Conservation (phyloP, 768 basidiomycete genomes). For the Tulasnella sp. region DNA sequence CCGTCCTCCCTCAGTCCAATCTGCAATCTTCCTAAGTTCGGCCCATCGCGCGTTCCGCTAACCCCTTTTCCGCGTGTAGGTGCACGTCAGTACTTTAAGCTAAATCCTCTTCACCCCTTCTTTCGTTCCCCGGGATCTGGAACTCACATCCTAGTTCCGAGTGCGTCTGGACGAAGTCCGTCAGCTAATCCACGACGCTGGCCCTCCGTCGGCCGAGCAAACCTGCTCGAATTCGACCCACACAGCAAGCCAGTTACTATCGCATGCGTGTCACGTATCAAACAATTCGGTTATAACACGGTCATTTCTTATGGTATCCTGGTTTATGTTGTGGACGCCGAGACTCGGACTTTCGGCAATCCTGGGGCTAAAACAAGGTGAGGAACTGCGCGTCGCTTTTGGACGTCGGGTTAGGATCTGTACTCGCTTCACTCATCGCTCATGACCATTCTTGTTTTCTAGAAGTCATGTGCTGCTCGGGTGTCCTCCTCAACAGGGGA, state of each 20-base stretch:
- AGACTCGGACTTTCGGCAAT: conserved; percentile 93
- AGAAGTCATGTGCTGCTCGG: too few relatives aligned
- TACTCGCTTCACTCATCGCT: neutral
- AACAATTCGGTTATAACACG: conserved; percentile 64
- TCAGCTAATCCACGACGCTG: conserved; percentile 82
- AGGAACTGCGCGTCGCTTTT: neutral
- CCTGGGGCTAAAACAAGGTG: conserved; percentile 76
- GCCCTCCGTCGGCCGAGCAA: conserved; percentile 73
- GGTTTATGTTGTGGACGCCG: conserved; percentile 92
- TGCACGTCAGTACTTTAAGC: conserved; percentile 93
- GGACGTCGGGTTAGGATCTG: neutral
- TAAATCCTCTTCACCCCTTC: conserved; percentile 97
- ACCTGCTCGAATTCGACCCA: conserved; percentile 86
- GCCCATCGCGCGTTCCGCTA: neutral
- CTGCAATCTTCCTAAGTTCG: neutral
- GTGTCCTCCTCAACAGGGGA: too few relatives aligned
- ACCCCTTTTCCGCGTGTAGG: conserved; percentile 43
- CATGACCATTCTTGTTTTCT: neutral
- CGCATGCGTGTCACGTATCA: conserved; percentile 77
- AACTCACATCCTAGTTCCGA: conserved; percentile 78
- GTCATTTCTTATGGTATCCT: conserved; percentile 92
- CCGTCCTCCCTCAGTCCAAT: too few relatives aligned
- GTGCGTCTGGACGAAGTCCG: conserved; percentile 61
- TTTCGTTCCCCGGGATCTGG: conserved; percentile 67
- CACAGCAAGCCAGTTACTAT: conserved; percentile 89